Evolutionary conservation across 306 rosid genomes (phyloP), one percentile per base, ranked within the genome.

Genomic region (Oxytropis ochrocephala): DNA sequence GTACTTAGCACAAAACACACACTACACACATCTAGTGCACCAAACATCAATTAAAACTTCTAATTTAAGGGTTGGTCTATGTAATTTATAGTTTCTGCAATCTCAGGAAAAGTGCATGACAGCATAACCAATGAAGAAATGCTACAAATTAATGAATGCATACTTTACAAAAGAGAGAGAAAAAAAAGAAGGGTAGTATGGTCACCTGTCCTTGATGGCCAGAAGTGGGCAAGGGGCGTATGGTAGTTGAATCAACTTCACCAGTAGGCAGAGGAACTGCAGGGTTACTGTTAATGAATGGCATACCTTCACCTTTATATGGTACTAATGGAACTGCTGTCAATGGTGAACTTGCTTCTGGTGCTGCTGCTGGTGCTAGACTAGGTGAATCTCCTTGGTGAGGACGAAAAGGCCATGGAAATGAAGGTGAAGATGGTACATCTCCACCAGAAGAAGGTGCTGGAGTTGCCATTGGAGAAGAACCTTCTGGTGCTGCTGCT

Each of bases 221-320:
- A 33, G 98, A 93, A 64, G 88, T 86, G 14, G 89, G 83, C 4
- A 86, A 1, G 60, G 98, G 97, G 41, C 88, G 84, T 21, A 93
- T 88, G 8, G 97, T 93, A n/a, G 97, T 91, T 46, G 98, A 90
- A 77, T 93, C 98, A 6, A 93, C 97, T 82, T 88, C 98, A 41
- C 89, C 97, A 13, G 98, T 93, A 6, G 98, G 98, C 17, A 93
- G 80, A 77, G 98, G 98, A 69, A 93, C 96, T 13, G 98, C 98
- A 58, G 98, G 98, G 54, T 93, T 93, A 59, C 98, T 93, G 80
- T 93, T 90, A 49, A 93, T 93, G 58, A 93, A 93, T 11, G 98
- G 94, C 76, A 88, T 73, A 50, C 78, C 49, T 16, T 47, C 85
- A 24, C 90, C 84, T 79, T 85, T 86, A 17, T 54, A 83, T 0